Base-by-base conservation (phyloP, 2,329 filamentous ascomycete genomes). In the Plectosphaerella plurivora region DNA sequence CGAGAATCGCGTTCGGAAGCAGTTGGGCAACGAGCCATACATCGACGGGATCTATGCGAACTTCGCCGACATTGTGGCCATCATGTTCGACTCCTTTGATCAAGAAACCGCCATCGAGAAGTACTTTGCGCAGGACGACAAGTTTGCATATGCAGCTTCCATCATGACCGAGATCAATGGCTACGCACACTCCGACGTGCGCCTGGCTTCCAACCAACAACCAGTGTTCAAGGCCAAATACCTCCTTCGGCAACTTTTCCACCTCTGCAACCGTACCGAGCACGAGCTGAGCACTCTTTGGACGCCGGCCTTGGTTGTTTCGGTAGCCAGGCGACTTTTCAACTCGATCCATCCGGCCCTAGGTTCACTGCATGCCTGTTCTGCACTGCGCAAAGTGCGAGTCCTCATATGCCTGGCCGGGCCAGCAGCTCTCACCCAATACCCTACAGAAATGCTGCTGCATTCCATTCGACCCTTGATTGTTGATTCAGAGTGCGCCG, bases 401-500 rank as follows among this genome's bases (percentile, higher is more conserved):
- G 81, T 97, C 9, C 71, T 97, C 15, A 79, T 97, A 24, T 88
- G 84, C 54, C 73, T 97, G 45, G 87, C 91, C 24, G 91, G 91
- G 0, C 67, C 82, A 1, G 77, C 85, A 49, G 89, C 88, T n/a
- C 75, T 87, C 22, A 74, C 83, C 41, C 88, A 87, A 0, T 97
- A 97, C 63, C 89, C 91, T 11, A 68, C 97, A 14, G 90, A 99
- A 67, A 94, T 97, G 89, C 77, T 96, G 1, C 76, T 99, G 2
- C 89, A 91, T 61, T 87, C 88, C 2, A 76, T 96, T 18, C 80
- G 88, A 10, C 84, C 85, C 0, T 95, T 91, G 59, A 74, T 97
- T 6, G 86, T 87, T 1, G 87, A 97, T 59, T 79, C 86, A 0
- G 88, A 95, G 63, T 97, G 93, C 67, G 89, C 92, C 10, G 90